Evolutionary conservation across 2,329 filamentous ascomycete species (phyloP).

Genomic region (Colletotrichum euphorbiae): DNA sequence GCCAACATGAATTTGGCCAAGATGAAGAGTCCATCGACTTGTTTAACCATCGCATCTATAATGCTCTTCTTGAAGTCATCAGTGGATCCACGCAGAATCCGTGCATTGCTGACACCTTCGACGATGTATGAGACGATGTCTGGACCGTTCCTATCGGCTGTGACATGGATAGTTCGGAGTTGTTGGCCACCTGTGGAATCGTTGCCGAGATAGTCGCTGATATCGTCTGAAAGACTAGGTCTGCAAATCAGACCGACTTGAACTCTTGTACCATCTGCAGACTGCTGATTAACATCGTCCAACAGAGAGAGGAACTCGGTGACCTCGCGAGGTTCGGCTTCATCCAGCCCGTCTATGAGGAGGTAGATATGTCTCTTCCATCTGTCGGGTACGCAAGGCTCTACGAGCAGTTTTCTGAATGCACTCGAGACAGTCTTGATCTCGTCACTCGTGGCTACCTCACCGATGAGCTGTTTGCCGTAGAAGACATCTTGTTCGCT

Average conservation of each 20-base stretch:
- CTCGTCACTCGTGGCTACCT: slow-evolving; percentile 51
- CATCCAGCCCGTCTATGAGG: slow-evolving; percentile 61
- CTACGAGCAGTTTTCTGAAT: slow-evolving; percentile 54
- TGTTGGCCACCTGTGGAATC: slow-evolving; percentile 44
- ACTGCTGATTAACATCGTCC: slow-evolving; percentile 43
- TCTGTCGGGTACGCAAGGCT: slow-evolving; percentile 51
- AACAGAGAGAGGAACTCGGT: slow-evolving; percentile 52
- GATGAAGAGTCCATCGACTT: slow-evolving; percentile 61
- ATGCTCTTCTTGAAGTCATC: slow-evolving; percentile 52
- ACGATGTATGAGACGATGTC: slow-evolving; percentile 58
- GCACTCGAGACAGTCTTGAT: slow-evolving; percentile 58
- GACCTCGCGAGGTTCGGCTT: slow-evolving; percentile 54
- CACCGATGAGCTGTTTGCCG: slow-evolving; percentile 53
- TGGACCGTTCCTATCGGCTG: slow-evolving; percentile 53
- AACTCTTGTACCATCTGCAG: slow-evolving; percentile 43
- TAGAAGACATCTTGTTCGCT: slow-evolving; percentile 59
- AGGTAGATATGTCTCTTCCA: slow-evolving; percentile 53
- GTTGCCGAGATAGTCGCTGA: slow-evolving; percentile 51
- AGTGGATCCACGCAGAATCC: slow-evolving; percentile 50
- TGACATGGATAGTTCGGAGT: slow-evolving; percentile 56
- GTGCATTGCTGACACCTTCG: slow-evolving; percentile 53
- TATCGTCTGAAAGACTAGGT: slow-evolving; percentile 54
- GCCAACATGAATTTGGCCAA: slow-evolving; percentile 63
- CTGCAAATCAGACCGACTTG: slow-evolving; percentile 57
- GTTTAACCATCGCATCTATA: slow-evolving; percentile 52